Base-by-base conservation (phyloP, 192 early-diverging fungal species). In the Coemansia brasiliensis region DNA sequence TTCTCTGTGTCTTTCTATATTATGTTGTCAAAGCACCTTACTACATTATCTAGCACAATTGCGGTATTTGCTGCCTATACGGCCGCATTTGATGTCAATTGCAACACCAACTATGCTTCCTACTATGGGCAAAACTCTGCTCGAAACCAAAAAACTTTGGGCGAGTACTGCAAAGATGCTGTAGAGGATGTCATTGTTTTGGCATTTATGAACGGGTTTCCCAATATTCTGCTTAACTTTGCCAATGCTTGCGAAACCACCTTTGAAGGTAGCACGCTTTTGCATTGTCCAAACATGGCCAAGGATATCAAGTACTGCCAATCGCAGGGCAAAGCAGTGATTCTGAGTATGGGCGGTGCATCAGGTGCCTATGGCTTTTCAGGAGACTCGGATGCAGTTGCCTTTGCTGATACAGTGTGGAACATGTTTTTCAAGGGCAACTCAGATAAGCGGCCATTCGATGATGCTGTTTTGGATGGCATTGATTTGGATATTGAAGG, bases 301-400 rank as follows among this genome's bases (percentile, higher is more conserved):
- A 25, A 61, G 18, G 89, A 87, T 55, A 88, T 91, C 57, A 69
- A 83, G 40, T 70, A 75, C 46, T 91, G 89, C 57, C 89, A 91
- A 63, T 62, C 61, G 3, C 46, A 80, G 26, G 89, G 89, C 17
- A 88, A 87, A 45, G 67, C 63, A 5, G 65, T 91, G 3, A 63
- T 85, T 25, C 66, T 88, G 0, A 85, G 84, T 37, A 68, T 91
- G 46, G 89, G 89, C 37, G 89, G 89, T 9, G 84, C 84, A 13
- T 68, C 81, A 2, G 88, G 88, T 13, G 53, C 70, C 10, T 81
- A 82, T 24, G 83, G 84, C 13, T 87, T 87, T 41, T 50, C 43
- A 5, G 55, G 60, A 54, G 70, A 82, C 8, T 17, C 66, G 9
- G 44, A 79, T 8, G 85, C 63, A 6, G 16, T 45, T 11, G 40